Conservation (phyloP, 2,329 filamentous ascomycete species). For the Monilinia fructicola region DNA sequence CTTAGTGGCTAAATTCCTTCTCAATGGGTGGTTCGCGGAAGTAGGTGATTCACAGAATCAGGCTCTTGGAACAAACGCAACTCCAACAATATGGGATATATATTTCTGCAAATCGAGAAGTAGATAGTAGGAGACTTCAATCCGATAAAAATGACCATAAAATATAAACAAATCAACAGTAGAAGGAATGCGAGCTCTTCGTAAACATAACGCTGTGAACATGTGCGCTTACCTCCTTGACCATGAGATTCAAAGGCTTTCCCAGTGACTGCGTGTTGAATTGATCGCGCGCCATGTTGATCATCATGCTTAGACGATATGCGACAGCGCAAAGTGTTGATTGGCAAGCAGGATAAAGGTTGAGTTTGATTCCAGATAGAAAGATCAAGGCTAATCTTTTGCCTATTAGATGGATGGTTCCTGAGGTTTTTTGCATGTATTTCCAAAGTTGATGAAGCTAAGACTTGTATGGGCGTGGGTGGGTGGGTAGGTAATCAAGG, state of each 20-base stretch:
- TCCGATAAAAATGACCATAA: neutral
- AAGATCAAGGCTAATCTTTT: slow-evolving; percentile 8
- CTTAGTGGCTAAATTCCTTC: slow-evolving; percentile 40
- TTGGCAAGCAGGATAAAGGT: neutral
- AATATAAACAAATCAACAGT: neutral
- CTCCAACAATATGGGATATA: neutral
- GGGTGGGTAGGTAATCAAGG: no score
- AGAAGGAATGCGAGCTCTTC: neutral
- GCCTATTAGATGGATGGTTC: neutral
- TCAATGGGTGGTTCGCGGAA: slow-evolving; percentile 3
- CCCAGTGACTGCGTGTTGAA: slow-evolving; percentile 68
- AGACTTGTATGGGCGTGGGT: neutral
- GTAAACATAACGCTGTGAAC: neutral
- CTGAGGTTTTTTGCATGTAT: slow-evolving; percentile 21
- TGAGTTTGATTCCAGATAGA: neutral
- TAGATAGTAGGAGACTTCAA: no score
- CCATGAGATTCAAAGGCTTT: slow-evolving; percentile 57
- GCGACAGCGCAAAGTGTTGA: slow-evolving; percentile 21
- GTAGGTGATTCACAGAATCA: slow-evolving; percentile 18
- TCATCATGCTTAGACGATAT: slow-evolving; percentile 16
- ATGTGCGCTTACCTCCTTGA: slow-evolving; percentile 61
- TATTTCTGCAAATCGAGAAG: neutral
- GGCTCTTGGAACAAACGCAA: neutral
- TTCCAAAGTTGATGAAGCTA: neutral
- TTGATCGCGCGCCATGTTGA: slow-evolving; percentile 48